These are phyloP conservation scores for Calonectria fujianensis DNA, from an alignment of 2,329 filamentous ascomycete species.

Conservation along the genomic window DNA sequence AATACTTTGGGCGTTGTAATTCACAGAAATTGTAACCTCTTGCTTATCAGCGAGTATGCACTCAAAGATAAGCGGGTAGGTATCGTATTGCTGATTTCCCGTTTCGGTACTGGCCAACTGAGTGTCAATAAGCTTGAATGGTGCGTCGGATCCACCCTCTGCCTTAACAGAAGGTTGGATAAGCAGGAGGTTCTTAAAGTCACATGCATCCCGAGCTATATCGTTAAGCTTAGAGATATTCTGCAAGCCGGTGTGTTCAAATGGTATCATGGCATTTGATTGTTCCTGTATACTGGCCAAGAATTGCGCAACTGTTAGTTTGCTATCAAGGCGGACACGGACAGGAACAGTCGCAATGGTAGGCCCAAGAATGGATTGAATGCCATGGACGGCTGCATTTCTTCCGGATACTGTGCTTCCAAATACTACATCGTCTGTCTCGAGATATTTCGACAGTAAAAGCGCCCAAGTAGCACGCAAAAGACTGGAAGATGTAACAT, in stretches of 20 bases:
- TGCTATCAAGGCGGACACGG: not conserved
- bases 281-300: slow-evolving; percentile 10
- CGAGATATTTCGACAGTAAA: slow-evolving; percentile 30
- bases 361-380: slow-evolving; percentile 18
- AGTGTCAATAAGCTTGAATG: slow-evolving; percentile 29
- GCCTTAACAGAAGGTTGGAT: slow-evolving; percentile 24
- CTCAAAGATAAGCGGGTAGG: slow-evolving; percentile 22
- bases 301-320: not conserved
- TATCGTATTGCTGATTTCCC: slow-evolving; percentile 19
- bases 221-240: slow-evolving; percentile 23
- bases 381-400: slow-evolving; percentile 9
- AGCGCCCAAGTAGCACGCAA: slow-evolving; percentile 19
- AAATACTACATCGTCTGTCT: slow-evolving; percentile 40
- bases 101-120: slow-evolving; percentile 40
- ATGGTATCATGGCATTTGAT: slow-evolving; percentile 20
- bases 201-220: slow-evolving; percentile 21
- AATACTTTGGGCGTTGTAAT: slow-evolving; percentile 24
- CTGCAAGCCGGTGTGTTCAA: slow-evolving; percentile 26
- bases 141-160: slow-evolving; percentile 4
- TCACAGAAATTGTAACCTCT: not conserved
- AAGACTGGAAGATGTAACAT: slow-evolving; percentile 1
- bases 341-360: slow-evolving; percentile 24
- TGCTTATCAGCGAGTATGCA: slow-evolving; percentile 26
- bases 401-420: slow-evolving; percentile 18
- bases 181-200: slow-evolving; percentile 22